Base-by-base conservation (phyloP, 371 early-diverging fungal species). In the Mucor irregularis region DNA sequence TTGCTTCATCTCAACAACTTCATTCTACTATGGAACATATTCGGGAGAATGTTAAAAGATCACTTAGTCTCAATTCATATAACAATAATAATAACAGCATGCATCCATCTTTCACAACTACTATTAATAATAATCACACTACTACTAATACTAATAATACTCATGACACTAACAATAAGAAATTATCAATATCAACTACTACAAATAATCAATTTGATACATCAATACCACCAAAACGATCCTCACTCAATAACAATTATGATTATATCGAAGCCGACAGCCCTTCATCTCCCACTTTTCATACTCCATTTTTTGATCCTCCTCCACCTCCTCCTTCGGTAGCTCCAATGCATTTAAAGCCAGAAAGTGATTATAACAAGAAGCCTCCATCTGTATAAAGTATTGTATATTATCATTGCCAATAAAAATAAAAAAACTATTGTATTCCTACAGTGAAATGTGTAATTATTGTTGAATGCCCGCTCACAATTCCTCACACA, bases 201-300 rank as follows among this genome's bases (percentile, higher is more conserved):
- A 16, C 21, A 40, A 30, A n/a, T n/a, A 17, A 46, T 26, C 26
- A 26, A 4, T 8, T 29, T 30, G 26, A 50, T 19, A 56, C 17
- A 13, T 28, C 47, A 16, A 42, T 43, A 17, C 69, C 71, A 29
- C 70, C 76, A 29, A 67, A 58, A 49, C 60, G 71, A 34, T 68
- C 76, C 24, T 71, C 63, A 6, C 69, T 68, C 13, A 42, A 61
- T 52, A 38, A 56, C 19, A 44, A 56, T 25, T 64, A 69, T 56
- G 66, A 64, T 24, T 66, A 65, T 40, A 43, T 51, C 34, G 73
- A 69, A 29, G 49, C 59, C 9, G 69, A 68, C 17, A 66, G 66
- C 16, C 74, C 74, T 24, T 64, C 75, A 22, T 71, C 75, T 40
- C 75, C 75, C 25, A 75, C 72, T 9, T 40, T 51, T 14, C 44